A percentile compares a stretch with the other conserved stretches of the same genome.
phyloP scores from a whole-genome alignment of 306 rosid genomes.

The Trichosanthes truncata region DNA sequence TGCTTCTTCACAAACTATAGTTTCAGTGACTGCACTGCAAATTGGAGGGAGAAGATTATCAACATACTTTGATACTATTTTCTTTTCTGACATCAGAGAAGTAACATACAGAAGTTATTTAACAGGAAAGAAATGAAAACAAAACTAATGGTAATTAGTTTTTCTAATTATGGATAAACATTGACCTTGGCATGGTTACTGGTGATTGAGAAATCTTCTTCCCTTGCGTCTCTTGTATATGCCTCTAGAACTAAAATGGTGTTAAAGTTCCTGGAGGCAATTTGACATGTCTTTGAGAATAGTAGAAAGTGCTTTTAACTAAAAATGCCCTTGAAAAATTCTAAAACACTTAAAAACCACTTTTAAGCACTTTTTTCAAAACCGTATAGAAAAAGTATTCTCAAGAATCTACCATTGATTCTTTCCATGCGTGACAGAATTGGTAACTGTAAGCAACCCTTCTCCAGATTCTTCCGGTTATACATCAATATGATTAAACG shows the following conservation, averaged over 20 bases:
- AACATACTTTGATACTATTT: background rate
- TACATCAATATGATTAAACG: background rate
- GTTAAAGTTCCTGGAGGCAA: background rate
- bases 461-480: background rate
- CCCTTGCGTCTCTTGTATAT: background rate
- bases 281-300: background rate
- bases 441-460: background rate
- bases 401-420: background rate
- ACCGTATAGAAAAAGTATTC: background rate
- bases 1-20: background rate
- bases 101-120: background rate
- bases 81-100: background rate
- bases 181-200: background rate
- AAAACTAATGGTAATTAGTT: background rate
- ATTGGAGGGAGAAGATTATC: background rate
- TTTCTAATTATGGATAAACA: background rate
- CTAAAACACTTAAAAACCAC: background rate
- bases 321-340: background rate
- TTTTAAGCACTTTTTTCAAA: background rate
- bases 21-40: background rate
- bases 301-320: background rate
- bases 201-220: background rate
- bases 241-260: background rate
- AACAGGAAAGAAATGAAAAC: background rate
- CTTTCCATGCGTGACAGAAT: background rate